Base-by-base conservation (phyloP, 2,329 filamentous ascomycete genomes). In the Periconia macrospinosa region DNA sequence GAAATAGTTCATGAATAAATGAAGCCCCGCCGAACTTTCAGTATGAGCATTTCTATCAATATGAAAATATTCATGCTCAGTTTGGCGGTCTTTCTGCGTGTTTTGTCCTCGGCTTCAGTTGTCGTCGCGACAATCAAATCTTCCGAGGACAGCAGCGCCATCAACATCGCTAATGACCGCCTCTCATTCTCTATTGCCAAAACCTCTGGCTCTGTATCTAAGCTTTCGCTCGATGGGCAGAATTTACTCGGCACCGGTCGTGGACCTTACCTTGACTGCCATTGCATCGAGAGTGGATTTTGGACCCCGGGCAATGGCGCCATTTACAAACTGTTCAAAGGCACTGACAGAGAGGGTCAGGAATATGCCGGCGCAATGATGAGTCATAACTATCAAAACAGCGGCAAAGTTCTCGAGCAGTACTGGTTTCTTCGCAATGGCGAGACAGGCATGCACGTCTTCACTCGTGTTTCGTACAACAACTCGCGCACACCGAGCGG, bases 381-480 rank as follows among this genome's bases (percentile, higher is more conserved):
- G 78, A 81, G 80, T 45, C 83, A 87, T 54, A 81, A 78, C 0
- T 86, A 85, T 61, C 75, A 78, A 0, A 73, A 77, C 0, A 86
- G 84, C 0, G 83, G 83, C 2, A 83, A 87, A 62, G 62, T 81
- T 6, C 73, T 88, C 15, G 80, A 87, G 61, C 84, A 87, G 62
- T 87, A 86, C 67, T 87, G 83, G 82, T 87, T 87, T 59, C 70
- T 87, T 2, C 75, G 82, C 11, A 83, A 86, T 43, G 81, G 81
- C 1, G 85, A 88, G 66, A 86, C 85, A 0, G 85, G 85, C 0
- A 66, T 87, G 35, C 85, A 87, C 61, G 81, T 79, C 0, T 87
- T 87, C 68, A 82, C 78, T 53, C 79, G 84, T n/a, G 68, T 86
- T 10, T 76, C 79, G 1, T 88, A 88, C 59, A 74, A 83, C 66